Evolutionary conservation across 1,284 basidiomycete species (phyloP).

Genomic region (Pyrrhoderma noxium): DNA sequence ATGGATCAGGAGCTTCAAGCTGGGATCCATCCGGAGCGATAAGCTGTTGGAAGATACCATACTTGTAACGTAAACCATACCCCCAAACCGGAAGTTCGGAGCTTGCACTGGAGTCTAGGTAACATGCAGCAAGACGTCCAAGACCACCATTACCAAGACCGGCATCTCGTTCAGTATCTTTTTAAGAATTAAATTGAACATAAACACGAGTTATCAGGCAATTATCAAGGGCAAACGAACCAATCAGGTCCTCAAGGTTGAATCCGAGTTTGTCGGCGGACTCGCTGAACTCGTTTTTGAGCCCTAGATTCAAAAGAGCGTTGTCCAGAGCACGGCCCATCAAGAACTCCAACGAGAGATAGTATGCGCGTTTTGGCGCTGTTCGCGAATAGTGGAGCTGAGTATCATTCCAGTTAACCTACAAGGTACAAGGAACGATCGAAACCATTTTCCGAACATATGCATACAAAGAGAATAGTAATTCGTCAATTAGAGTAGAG

Average conservation of each 20-base stretch:
- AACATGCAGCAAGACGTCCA: slow-evolving; percentile 89
- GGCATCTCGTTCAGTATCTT: slow-evolving; percentile 67
- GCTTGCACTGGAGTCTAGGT: slow-evolving; percentile 78
- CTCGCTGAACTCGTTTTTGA: slow-evolving; percentile 68
- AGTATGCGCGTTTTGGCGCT: slow-evolving; percentile 80
- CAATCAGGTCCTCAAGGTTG: slow-evolving; percentile 79
- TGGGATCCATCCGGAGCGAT: slow-evolving; percentile 79
- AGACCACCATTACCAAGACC: slow-evolving; percentile 86
- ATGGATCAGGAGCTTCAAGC: slow-evolving; percentile 89
- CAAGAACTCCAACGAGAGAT: slow-evolving; percentile 83
- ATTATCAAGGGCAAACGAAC: slow-evolving; percentile 31
- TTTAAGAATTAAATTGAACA: no score
- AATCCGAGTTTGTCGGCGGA: slow-evolving; percentile 75
- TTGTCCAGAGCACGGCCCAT: slow-evolving; percentile 89
- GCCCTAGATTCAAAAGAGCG: slow-evolving; percentile 79
- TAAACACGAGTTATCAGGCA: background rate
- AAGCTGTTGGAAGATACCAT: slow-evolving; percentile 93
- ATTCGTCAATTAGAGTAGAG: background rate
- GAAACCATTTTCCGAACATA: slow-evolving; percentile 53
- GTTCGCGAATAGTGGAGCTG: slow-evolving; percentile 64
- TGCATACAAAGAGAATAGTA: slow-evolving; percentile 7
- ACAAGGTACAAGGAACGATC: no score
- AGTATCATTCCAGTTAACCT: slow-evolving; percentile 79
- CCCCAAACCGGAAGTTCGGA: slow-evolving; percentile 84
- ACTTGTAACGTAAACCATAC: slow-evolving; percentile 83